Conservation (phyloP, 495 filamentous ascomycete species). For the Parmelia sp. region DNA sequence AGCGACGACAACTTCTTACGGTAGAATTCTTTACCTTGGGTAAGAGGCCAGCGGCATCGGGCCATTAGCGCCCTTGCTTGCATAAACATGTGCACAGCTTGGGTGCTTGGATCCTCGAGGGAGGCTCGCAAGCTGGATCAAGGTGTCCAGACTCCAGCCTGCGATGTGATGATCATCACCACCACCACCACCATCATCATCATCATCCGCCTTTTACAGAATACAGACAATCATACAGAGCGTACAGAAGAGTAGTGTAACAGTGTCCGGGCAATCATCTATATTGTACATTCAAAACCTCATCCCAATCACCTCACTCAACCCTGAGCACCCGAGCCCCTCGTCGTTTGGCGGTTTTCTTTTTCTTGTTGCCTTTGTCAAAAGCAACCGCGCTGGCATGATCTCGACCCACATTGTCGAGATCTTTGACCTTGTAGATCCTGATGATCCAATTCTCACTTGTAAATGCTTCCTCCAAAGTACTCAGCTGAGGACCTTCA, state of each 20-base stretch:
- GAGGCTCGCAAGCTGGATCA: no score
- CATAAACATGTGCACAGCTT: not conserved
- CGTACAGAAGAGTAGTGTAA: not conserved
- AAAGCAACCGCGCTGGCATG: slow-evolving; percentile 80
- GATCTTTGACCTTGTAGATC: slow-evolving; percentile 99
- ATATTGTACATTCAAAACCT: slow-evolving; percentile 11
- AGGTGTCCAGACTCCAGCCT: no score
- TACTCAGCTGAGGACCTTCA: slow-evolving; percentile 78
- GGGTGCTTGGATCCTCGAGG: no score
- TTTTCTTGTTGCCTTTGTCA: slow-evolving; percentile 91
- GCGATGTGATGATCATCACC: not conserved
- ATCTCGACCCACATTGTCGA: slow-evolving; percentile 91
- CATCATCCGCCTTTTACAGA: no score
- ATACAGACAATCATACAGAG: not conserved
- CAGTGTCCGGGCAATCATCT: not conserved
- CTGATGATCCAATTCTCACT: slow-evolving; percentile 99
- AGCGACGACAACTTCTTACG: no score
- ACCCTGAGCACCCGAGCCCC: slow-evolving; percentile 76
- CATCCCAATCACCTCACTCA: slow-evolving; percentile 50
- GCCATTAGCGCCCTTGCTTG: not conserved
- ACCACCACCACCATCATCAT: no score
- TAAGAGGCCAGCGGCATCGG: slow-evolving; percentile 1
- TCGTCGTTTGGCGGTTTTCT: slow-evolving; percentile 71
- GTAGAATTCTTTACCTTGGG: no score
- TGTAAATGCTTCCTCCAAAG: slow-evolving; percentile 93